phyloP scores from a whole-genome alignment of 1,284 basidiomycete species.

The Moesziomyces sp. region DNA sequence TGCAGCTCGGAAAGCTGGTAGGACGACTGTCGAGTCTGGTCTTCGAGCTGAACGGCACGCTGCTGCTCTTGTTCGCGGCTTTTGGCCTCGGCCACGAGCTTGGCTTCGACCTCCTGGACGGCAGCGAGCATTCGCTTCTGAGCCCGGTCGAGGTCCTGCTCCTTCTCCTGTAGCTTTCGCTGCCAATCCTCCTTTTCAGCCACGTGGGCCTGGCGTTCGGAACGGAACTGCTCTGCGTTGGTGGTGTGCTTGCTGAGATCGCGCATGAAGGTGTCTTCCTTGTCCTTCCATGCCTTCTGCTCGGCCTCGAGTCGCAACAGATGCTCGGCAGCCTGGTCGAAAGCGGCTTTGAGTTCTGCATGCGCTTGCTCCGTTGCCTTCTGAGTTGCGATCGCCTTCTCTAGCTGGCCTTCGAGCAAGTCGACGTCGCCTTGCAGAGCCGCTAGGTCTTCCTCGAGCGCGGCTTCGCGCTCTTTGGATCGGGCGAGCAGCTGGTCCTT shows the following conservation, averaged over 20 bases:
- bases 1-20: conserved; percentile 82
- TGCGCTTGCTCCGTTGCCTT: conserved; percentile 72
- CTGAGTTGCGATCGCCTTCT: conserved; percentile 75
- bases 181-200: conserved; percentile 77
- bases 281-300: conserved; percentile 76
- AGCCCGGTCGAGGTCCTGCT: conserved; percentile 80
- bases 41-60: conserved; percentile 50
- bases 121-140: conserved; percentile 81
- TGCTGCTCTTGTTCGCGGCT: conserved; percentile 67
- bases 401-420: conserved; percentile 84
- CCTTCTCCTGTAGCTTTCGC: conserved; percentile 77
- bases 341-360: conserved; percentile 76
- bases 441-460: conserved; percentile 84
- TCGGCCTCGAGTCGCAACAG: conserved; percentile 82
- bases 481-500: conserved; percentile 87
- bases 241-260: conserved; percentile 51
- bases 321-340: conserved; percentile 84
- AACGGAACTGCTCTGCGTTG: conserved; percentile 45
- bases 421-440: conserved; percentile 86
- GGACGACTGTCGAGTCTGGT: conserved; percentile 72
- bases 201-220: conserved; percentile 39
- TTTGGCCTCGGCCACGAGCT: conserved; percentile 76
- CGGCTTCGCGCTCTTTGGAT: conserved; percentile 83
- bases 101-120: conserved; percentile 78
- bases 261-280: conserved; percentile 70